Percentiles rank a stretch among this genome's conserved stretches.
Conservation (phyloP, 768 basidiomycete genomes). For the Kwoniella heveanensis region DNA sequence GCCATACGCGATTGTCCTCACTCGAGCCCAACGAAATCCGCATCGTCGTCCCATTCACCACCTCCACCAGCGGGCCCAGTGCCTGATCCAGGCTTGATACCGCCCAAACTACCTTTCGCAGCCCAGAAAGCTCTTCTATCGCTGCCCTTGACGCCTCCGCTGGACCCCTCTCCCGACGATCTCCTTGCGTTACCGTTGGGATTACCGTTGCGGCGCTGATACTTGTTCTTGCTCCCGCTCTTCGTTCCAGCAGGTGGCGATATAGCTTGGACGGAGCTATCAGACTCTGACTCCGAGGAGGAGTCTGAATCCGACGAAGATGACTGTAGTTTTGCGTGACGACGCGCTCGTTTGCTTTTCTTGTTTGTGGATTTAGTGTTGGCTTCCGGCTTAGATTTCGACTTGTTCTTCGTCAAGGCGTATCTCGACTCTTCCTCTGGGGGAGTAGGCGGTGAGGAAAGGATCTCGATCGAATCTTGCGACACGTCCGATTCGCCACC, state of each 20-base stretch:
- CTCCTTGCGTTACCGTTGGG: too few relatives aligned
- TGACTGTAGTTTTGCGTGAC: background rate
- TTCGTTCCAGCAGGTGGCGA: background rate
- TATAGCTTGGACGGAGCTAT: slow-evolving; percentile 2
- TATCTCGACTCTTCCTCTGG: slow-evolving; percentile 31
- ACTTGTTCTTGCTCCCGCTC: background rate
- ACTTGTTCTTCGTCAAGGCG: slow-evolving; percentile 13
- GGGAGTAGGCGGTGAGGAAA: slow-evolving; percentile 11
- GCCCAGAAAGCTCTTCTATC: slow-evolving; percentile 43
- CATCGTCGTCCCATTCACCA: slow-evolving; percentile 22
- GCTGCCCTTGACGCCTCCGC: slow-evolving; percentile 12
- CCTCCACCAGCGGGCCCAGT: background rate
- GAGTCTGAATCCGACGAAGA: background rate
- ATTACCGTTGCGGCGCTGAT: background rate
- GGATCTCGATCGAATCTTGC: slow-evolving; percentile 18
- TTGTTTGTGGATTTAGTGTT: background rate
- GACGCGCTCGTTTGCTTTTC: background rate
- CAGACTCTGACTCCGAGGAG: slow-evolving; percentile 1
- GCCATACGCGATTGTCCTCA: too few relatives aligned
- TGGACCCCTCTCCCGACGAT: background rate
- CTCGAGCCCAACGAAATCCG: slow-evolving; percentile 22
- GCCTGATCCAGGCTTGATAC: slow-evolving; percentile 1
- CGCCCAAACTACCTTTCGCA: slow-evolving; percentile 27
- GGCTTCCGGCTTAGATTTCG: background rate
- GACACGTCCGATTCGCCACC: slow-evolving; percentile 15